Evolutionary conservation across 805 yeast species (phyloP), one percentile per base, ranked within the genome.

Genomic region (Starmerella ratchasimensis): DNA sequence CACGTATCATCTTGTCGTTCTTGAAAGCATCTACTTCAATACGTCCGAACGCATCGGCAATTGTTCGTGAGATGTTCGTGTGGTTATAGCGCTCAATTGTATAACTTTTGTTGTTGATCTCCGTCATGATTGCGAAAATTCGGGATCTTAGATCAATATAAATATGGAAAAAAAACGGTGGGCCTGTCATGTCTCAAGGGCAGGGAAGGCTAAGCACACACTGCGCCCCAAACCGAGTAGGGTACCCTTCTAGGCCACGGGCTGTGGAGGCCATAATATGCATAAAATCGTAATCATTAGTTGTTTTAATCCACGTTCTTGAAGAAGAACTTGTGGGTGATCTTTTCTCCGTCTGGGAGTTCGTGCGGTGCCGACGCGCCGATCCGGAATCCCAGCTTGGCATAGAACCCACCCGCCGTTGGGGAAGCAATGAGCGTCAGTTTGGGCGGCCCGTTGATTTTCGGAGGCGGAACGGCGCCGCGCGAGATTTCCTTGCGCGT

Each of bases 321-420:
- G 32, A 32, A 42, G 30, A 28, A 30, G 34, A 33, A 39, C 2
- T 33, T 21, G 20, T 39, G 43, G 3, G 31, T 25, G 20, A 26
- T 8, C n/a, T 4, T 15, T 8, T 15, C 22, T 14, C 38, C 38
- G 18, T 33, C 36, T 4, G 37, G 41, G 19, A 39, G 20, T 16
- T 1, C 22, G 13, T 26, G 35, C 27, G 24, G 31, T 10, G 27
- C 31, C 2, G 23, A 7, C 4, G 35, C 40, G 7, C 38, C 43
- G 1, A 39, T 8, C 1, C 20, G 4, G 31, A 27, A 36, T 3
- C 43, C 43, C 13, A 24, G 3, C 3, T 11, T 8, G n/a, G 22
- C 24, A 25, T 44, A 44, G 39, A 44, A 44, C 10, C 39, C 42
- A 5, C 39, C 34, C 10, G 48, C 48, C 4, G 39, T 20, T 8